Evolutionary conservation across 768 basidiomycete species (phyloP), one percentile per base, ranked within the genome.

Genomic region (Rhizopogon salebrosus): DNA sequence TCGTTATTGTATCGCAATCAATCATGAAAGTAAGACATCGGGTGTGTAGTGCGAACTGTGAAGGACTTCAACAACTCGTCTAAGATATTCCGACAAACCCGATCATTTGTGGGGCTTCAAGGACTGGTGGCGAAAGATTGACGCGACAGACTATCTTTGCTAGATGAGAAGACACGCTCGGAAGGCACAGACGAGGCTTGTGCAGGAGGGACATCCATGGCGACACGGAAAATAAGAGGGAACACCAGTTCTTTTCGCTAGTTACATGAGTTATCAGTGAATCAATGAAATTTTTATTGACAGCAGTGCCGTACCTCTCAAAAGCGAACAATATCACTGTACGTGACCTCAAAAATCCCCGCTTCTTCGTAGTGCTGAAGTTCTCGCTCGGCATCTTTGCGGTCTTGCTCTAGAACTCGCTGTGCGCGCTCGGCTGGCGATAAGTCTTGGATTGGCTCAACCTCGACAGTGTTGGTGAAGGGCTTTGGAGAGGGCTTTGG

Each of bases 111-210:
- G 9, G 27, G 27, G 9, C 27, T 71, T 80, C 16, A 68, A 65
- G 1, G 56, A 68, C n/a, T 69, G 69, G 29, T 79, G 78, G 6
- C 71, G 87, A 41, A 87, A 83, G 31, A 78, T 83, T 24, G 78
- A 80, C 10, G 75, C 87, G 26, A 73, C 87, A 9, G 6, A 27
- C 27, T 27, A 9, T 27, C 38, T 38, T 39, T 40, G 39, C 39
- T 40, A 11, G 39, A 40, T 11, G 20, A 40, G 39, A 22, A 40
- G 11, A 40, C 39, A 20, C 5, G 39, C 22, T 40, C 11, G 20
- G 39, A 48, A 20, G 45, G 45, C 0, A 48, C 45, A 11, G 66
- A 68, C 2, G 69, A 70, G 22, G 63, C 62, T 48, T 64, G 61
- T 4, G 53, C 40, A 3, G 61, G 58, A 20, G 62, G 41, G 40